A percentile compares a stretch with the other conserved stretches of the same genome.
phyloP scores from a whole-genome alignment of 2,329 filamentous ascomycete genomes.

The Dactylellina parvicollis region DNA sequence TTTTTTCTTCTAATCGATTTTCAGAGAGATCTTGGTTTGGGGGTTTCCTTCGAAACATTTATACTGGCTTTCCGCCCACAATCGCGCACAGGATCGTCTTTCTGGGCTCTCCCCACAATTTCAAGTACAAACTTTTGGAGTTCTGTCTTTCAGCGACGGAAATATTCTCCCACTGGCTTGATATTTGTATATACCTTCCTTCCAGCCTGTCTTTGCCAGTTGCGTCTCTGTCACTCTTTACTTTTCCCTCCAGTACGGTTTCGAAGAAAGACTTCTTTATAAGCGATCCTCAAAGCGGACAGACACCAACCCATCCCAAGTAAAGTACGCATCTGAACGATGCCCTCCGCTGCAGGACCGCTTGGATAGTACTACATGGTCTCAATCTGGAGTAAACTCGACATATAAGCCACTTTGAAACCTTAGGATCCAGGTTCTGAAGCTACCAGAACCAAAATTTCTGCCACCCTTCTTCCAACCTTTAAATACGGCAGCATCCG shows the following conservation, averaged over 20 bases:
- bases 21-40: neutral
- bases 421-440: constrained; percentile 11
- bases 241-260: constrained; percentile 21
- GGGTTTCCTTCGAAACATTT: neutral
- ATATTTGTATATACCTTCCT: neutral
- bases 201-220: neutral
- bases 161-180: neutral
- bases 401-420: constrained; percentile 34
- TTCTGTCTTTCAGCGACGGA: neutral
- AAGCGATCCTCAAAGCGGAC: constrained; percentile 24
- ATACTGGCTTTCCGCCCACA: neutral
- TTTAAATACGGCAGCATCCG: neutral
- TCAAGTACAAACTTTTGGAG: too few species aligned
- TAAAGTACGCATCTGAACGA: constrained; percentile 10
- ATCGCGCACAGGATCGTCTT: constrained; percentile 3
- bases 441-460: constrained; percentile 18
- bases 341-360: neutral
- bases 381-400: constrained; percentile 19
- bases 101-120: neutral
- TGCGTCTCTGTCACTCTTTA: neutral
- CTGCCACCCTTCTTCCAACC: neutral
- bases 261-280: constrained; percentile 36
- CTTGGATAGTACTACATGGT: constrained; percentile 28
- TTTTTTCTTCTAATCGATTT: too few species aligned
- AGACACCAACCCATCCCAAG: constrained; percentile 7